Base-by-base conservation (phyloP, 2,329 filamentous ascomycete genomes). In the Metarhizium anisopliae region DNA sequence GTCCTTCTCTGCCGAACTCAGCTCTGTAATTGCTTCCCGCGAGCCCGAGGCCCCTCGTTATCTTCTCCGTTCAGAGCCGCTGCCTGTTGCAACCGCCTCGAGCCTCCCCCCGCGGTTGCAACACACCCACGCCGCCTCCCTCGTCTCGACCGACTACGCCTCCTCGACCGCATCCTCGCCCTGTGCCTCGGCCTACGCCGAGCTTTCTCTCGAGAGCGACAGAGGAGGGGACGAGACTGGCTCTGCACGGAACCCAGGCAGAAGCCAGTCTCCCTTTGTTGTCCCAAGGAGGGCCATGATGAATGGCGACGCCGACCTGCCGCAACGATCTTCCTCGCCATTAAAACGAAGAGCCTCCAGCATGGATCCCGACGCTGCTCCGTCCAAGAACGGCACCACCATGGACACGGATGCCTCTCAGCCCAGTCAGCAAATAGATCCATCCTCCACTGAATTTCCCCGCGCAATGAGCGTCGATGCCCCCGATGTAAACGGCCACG, bases 331-430 rank as follows among this genome's bases (percentile, higher is more conserved):
- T 20, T 85, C 83, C 32, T 86, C 83, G 20, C 83, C 83, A 7
- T 69, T 86, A 56, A 86, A 86, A 70, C 77, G 83, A 64, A 77
- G 79, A 59, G 83, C 83, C 40, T 84, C 80, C 57, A 83, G 79
- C 65, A 82, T 84, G 80, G 79, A 83, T 54, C 75, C 74, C 52
- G 78, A 80, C 51, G 64, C 66, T 29, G 68, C 74, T 42, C 63
- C 68, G 54, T 68, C 72, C 58, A 68, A 69, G 55, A 67, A 67
- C 55, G 74, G 73, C 60, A 76, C 79, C 59, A 16, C 11, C n/a
- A 71, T 77, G 51, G 76, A 77, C 58, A 77, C 78, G 75, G 64
- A 68, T 53, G 62, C 67, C 14, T 67, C 69, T 6, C 64, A 66
- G 7, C 56, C 67, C 13, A 49, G 59, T 10, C 56, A 62, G 20